Evolutionary conservation across 2,329 filamentous ascomycete species (phyloP).

Genomic region (Aspergillus sp.): DNA sequence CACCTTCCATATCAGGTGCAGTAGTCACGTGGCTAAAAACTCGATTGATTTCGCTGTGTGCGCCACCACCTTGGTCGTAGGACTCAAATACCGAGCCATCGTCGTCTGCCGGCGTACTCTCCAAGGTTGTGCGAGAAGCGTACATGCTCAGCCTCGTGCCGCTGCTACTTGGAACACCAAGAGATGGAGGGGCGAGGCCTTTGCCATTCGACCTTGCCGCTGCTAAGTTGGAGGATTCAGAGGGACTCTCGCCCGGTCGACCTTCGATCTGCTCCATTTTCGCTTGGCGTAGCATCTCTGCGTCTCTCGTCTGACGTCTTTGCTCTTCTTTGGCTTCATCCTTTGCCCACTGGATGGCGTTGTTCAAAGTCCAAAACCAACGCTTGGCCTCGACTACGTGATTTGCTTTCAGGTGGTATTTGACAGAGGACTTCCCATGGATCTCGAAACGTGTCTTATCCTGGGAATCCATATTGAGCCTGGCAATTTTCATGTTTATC

Average conservation of each 20-base stretch:
- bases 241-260: constrained; percentile 48
- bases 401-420: constrained; percentile 96
- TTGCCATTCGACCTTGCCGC: constrained; percentile 37
- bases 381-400: constrained; percentile 97
- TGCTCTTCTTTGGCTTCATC: constrained; percentile 94
- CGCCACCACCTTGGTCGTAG: constrained; percentile 55
- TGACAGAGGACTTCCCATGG: constrained; percentile 95
- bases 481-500: constrained; percentile 98
- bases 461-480: constrained; percentile 90
- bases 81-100: constrained; percentile 53
- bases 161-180: constrained; percentile 37
- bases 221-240: constrained; percentile 34
- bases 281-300: constrained; percentile 73
- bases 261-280: constrained; percentile 69
- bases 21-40: constrained; percentile 51
- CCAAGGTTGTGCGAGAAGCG: constrained; percentile 47
- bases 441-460: constrained; percentile 99
- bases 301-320: constrained; percentile 69
- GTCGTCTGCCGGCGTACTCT: constrained; percentile 54
- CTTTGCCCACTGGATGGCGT: constrained; percentile 97
- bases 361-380: constrained; percentile 99
- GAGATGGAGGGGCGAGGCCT: constrained; percentile 35
- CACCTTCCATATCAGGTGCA: constrained; percentile 60
- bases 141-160: constrained; percentile 51
- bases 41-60: constrained; percentile 49